Conservation (phyloP, 169 alveolate genomes). For the Ichthyophthirius multifiliis region DNA sequence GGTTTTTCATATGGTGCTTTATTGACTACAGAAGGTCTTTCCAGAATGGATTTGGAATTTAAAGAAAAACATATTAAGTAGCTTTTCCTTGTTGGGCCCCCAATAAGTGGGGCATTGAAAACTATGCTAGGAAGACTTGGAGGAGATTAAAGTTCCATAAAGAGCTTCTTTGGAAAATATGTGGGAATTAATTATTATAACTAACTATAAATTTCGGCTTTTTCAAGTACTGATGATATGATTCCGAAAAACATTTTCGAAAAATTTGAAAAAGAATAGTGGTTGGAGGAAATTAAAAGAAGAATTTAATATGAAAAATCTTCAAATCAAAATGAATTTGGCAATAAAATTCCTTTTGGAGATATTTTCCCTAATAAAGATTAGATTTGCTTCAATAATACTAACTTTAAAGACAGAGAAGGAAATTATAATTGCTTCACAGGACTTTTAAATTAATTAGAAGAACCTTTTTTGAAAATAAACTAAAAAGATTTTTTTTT, state of each 20-base stretch:
- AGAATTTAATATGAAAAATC: slow-evolving; percentile 17
- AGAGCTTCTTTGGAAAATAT: not conserved
- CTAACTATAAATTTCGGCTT: not conserved
- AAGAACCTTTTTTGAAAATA: slow-evolving; percentile 9
- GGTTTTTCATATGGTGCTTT: slow-evolving; percentile 20
- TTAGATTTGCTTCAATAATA: not conserved
- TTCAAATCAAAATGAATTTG: not conserved
- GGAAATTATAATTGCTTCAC: not conserved
- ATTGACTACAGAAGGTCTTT: not conserved
- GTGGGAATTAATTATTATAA: slow-evolving; percentile 20
- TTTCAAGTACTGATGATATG: slow-evolving; percentile 17
- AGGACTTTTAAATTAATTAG: slow-evolving; percentile 9
- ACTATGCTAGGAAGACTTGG: slow-evolving; percentile 11
- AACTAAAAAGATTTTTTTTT: not conserved
- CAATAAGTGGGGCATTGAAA: slow-evolving; percentile 22
- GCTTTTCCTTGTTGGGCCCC: slow-evolving; percentile 25
- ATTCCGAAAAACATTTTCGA: slow-evolving; percentile 1
- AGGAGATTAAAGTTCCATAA: slow-evolving; percentile 19
- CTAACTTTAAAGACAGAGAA: not conserved
- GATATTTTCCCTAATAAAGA: slow-evolving; percentile 9
- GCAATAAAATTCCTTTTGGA: not conserved
- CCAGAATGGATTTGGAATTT: not conserved
- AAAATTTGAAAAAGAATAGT: slow-evolving; percentile 5
- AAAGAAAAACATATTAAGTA: not conserved
- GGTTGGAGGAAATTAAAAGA: slow-evolving; percentile 20